Base-by-base conservation (phyloP, 2,329 filamentous ascomycete species). In the Pseudopyricularia cyperi region DNA sequence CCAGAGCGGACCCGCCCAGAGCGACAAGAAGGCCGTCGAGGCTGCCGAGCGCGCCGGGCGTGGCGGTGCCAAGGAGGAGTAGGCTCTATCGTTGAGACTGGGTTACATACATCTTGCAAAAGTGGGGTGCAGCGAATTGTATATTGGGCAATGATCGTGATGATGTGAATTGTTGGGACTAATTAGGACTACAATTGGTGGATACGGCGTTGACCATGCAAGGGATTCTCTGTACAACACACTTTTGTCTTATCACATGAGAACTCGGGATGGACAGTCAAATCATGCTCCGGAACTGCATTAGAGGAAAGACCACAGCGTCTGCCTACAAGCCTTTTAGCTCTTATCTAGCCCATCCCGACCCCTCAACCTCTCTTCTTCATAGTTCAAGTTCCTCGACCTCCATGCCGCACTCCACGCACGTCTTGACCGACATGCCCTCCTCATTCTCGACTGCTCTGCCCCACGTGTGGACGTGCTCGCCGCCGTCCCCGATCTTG, bases 401-500 rank as follows among this genome's bases (percentile, higher is more conserved):
- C 64, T 88, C 85, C 77, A 87, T 87, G 3, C 83, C 82, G 64
- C 88, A 91, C 19, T 77, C 77, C 46, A 79, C 71, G 68, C 88
- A 91, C 1, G 77, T 89, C 76, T 94, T 96, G 52, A 88, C 80
- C 39, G 79, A 87, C 73, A 86, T 80, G 0, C 89, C 91, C 14
- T 79, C 75, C 58, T 77, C 78, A 56, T 80, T 81, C 66, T 84
- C 80, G 7, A 91, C 77, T 33, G 81, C 71, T 54, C 82, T 73
- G 0, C 81, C 83, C 77, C 93, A 98, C 65, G 95, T 86, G 70
- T 98, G 93, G 51, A 89, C 84, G 72, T 98, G 93, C 61, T 79
- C 85, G 15, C 80, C 79, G 6, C 76, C 75, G 46, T 71, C 74
- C 4, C 76, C 79, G 24, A 96, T 75, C 50, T 77, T 76, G 65